These are phyloP conservation scores for Moricandia arvensis DNA, from an alignment of 345 rosid species.

Conservation along the genomic window DNA sequence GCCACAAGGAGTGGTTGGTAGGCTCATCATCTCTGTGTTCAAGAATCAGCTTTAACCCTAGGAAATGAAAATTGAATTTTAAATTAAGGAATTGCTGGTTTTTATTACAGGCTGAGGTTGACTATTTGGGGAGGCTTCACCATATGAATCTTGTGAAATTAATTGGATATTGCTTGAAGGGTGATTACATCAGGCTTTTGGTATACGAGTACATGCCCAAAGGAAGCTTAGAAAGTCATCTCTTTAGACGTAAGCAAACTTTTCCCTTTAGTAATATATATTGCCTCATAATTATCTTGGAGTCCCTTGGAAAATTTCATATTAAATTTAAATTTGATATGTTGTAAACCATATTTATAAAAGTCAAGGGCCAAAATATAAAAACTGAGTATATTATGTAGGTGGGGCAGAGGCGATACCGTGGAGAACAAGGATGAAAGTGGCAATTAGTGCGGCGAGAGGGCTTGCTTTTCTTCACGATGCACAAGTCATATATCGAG, in stretches of 20 bases:
- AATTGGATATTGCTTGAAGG: constrained; percentile 82
- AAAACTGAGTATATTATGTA: constrained; percentile 12
- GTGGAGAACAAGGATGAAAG: constrained; percentile 82
- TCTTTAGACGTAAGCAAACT: constrained; percentile 32
- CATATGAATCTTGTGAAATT: constrained; percentile 85
- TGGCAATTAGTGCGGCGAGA: constrained; percentile 85
- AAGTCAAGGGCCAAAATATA: neutral
- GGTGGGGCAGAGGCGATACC: constrained; percentile 87
- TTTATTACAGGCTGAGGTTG: neutral
- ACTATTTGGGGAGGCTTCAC: constrained; percentile 81
- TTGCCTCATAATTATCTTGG: neutral
- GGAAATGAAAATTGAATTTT: neutral
- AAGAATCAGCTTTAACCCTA: neutral
- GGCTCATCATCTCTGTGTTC: constrained; percentile 17
- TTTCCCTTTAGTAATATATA: neutral
- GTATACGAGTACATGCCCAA: constrained; percentile 91
- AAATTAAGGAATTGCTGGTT: neutral
- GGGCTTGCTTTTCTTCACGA: constrained; percentile 93
- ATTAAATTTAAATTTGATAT: neutral
- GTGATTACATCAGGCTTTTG: constrained; percentile 64
- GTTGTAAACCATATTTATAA: neutral
- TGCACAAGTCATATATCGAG: constrained; percentile 90
- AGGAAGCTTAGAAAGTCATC: constrained; percentile 77
- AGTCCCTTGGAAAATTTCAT: neutral
- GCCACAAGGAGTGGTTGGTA: constrained; percentile 98